Conservation (phyloP, 345 rosid species). For the Eucalyptus urophylla region DNA sequence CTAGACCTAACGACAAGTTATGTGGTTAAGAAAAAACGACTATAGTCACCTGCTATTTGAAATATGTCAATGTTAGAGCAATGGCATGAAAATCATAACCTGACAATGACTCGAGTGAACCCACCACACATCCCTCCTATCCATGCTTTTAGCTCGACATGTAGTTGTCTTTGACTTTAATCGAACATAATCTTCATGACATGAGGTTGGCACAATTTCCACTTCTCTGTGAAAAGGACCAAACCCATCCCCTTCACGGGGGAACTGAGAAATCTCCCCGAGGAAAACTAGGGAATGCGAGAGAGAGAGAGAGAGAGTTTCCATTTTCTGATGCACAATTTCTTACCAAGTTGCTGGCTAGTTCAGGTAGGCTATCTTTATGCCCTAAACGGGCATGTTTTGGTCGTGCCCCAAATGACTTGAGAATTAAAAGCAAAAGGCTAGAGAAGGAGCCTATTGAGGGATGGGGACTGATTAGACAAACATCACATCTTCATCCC, state of each 20-base stretch:
- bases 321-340: not conserved
- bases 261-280: not conserved
- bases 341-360: not conserved
- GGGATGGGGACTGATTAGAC: not conserved
- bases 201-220: not conserved
- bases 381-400: not conserved
- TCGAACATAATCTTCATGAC: not conserved
- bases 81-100: not conserved
- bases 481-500: not conserved
- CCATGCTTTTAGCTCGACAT: not conserved
- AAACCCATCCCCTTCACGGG: not conserved
- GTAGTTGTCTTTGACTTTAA: not conserved
- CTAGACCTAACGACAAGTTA: not conserved
- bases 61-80: not conserved
- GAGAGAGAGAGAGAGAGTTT: not conserved
- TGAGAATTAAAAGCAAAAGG: not conserved
- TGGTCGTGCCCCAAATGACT: not conserved
- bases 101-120: not conserved
- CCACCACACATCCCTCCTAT: not conserved
- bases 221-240: not conserved
- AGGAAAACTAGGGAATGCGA: not conserved
- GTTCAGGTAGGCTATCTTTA: not conserved
- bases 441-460: not conserved
- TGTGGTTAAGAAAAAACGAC: not conserved
- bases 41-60: not conserved